Conservation (phyloP, 2,329 filamentous ascomycete species). For the Whalleya microplaca region DNA sequence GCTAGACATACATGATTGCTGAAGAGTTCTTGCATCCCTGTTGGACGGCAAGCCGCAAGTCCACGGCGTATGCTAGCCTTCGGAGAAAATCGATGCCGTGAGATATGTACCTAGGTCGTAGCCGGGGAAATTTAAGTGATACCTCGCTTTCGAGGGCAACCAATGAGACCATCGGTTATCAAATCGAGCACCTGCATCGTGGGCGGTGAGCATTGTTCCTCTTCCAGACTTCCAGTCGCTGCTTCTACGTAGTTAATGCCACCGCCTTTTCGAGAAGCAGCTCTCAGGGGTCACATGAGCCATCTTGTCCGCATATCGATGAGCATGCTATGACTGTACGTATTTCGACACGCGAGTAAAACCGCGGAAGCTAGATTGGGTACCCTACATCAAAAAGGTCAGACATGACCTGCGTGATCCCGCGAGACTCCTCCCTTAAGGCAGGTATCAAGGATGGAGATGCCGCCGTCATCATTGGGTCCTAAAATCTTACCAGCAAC, state of each 20-base stretch:
- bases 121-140: neutral
- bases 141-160: constrained; percentile 2
- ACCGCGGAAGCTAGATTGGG: no score
- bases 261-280: no score
- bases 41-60: constrained; percentile 6
- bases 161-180: constrained; percentile 12
- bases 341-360: no score
- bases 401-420: no score
- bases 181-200: constrained; percentile 6
- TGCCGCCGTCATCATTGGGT: constrained; percentile 3
- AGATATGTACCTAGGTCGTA: constrained; percentile 1
- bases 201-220: neutral
- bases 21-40: constrained; percentile 18
- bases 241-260: no score
- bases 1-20: constrained; percentile 5
- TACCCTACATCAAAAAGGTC: no score
- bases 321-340: no score
- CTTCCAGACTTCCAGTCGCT: neutral
- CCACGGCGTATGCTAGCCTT: constrained; percentile 1
- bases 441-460: neutral
- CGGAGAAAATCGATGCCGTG: constrained; percentile 4
- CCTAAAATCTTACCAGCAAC: neutral
- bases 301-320: no score
- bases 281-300: no score
- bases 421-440: no score